phyloP scores from a whole-genome alignment of 179 eudicot species.

The Silene coronaria region DNA sequence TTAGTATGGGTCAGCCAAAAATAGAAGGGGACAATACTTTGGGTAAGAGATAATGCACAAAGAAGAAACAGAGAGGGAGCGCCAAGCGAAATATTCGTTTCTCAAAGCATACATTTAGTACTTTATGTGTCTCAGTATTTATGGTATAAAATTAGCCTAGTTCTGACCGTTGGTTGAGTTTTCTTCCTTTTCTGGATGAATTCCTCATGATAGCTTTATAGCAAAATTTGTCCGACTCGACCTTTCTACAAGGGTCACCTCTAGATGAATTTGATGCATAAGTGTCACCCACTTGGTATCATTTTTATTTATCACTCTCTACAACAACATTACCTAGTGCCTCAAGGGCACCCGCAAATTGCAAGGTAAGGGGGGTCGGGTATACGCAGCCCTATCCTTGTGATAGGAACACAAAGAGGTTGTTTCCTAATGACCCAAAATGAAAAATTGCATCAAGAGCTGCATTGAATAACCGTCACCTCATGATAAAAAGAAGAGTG shows the following conservation, averaged over 20 bases:
- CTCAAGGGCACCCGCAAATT: no score
- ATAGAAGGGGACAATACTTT: not conserved
- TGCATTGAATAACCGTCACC: no score
- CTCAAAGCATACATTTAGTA: not conserved
- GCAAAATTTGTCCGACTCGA: not conserved
- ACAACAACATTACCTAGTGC: not conserved
- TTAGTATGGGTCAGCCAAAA: not conserved
- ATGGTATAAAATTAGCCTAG: not conserved
- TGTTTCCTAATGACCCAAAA: no score
- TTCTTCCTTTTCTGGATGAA: not conserved
- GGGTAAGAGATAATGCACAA: not conserved
- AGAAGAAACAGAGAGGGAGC: not conserved
- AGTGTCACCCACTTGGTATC: not conserved
- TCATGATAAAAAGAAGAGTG: no score
- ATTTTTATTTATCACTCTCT: not conserved
- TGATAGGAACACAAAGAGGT: no score
- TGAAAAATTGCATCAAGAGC: no score
- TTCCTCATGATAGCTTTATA: not conserved
- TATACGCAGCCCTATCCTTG: no score
- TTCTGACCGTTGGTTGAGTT: not conserved
- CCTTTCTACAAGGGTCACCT: not conserved
- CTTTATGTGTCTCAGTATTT: not conserved
- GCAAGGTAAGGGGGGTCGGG: no score
- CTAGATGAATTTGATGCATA: not conserved
- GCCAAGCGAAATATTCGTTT: not conserved